Evolutionary conservation across 148 eudicot species (phyloP), one percentile per base, ranked within the genome.

Genomic region (Limonium bicolor): DNA sequence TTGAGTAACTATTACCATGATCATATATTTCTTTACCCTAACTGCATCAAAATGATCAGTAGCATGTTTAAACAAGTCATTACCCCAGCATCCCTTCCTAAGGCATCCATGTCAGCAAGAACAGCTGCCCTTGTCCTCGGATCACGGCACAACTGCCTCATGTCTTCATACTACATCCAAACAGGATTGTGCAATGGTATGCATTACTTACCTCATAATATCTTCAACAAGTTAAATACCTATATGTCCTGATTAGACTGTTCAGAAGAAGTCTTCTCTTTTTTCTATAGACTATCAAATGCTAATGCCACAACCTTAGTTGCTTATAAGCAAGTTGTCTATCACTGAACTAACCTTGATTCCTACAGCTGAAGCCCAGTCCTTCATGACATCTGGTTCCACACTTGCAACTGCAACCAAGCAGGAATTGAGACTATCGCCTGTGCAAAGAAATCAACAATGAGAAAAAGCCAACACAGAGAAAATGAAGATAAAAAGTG

Each of bases 61-160:
- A 1, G 23, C 0, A 17, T 18, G 9, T 2, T 3, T 17, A 2
- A 18, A 3, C 20, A 9, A 7, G 19, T 20, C 19, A 5, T 9
- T 65, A 87, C 96, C 77, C 76, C 78, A 39, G 76, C 85, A 54
- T 82, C 69, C 47, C 80, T 79, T 51, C 86, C 96, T 41, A 67
- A 34, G 17, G 65, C 74, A 39, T 87, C 83, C 94, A 87, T 73
- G 36, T 87, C 94, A 22, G 83, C 74, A 41, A 79, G 66, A 59
- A 88, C 86, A 32, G 77, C 92, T 6, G 78, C 80, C 67, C 42
- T 76, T 27, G 77, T 67, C 56, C 88, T 70, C 34, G 86, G 78
- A 63, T 88, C 65, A 16, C 22, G 58, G 58, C 96, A 83, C 14
- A 88, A 51, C 48, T 74, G 83, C 36, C 60, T 69, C 40, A 88